These are phyloP conservation scores for Shiraia sp. DNA, from an alignment of 2,329 filamentous ascomycete species.

Conservation along the genomic window DNA sequence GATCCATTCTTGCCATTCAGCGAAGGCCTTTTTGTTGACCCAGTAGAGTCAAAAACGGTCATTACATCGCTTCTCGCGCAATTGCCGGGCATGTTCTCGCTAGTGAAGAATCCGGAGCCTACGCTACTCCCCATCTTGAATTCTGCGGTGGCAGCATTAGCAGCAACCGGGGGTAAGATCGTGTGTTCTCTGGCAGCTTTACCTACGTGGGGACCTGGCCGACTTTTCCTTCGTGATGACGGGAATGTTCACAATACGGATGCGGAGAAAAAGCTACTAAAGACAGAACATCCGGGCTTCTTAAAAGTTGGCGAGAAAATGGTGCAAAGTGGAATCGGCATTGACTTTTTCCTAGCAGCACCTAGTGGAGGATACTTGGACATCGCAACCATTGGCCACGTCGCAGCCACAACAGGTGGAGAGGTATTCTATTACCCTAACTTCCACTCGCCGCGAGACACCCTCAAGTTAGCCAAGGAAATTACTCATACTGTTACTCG, in stretches of 20 bases:
- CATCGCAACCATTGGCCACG: conserved; percentile 87
- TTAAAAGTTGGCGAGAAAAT: conserved; percentile 85
- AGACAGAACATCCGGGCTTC: conserved; percentile 87
- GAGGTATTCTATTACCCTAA: conserved; percentile 98
- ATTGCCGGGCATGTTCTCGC: conserved; percentile 83
- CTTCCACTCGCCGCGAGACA: conserved; percentile 85
- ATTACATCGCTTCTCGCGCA: conserved; percentile 85
- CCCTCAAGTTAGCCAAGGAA: conserved; percentile 80
- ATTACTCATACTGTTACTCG: conserved; percentile 83
- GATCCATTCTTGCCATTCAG: conserved; percentile 93
- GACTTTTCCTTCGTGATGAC: conserved; percentile 84
- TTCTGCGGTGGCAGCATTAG: conserved; percentile 79
- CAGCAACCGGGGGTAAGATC: conserved; percentile 88
- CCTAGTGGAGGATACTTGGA: conserved; percentile 91
- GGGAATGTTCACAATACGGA: conserved; percentile 80
- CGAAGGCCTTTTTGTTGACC: conserved; percentile 92
- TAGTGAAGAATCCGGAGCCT: conserved; percentile 87
- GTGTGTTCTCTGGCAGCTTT: conserved; percentile 85
- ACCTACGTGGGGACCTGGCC: conserved; percentile 88
- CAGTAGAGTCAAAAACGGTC: conserved; percentile 82
- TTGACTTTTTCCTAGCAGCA: conserved; percentile 93
- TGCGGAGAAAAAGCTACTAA: conserved; percentile 87
- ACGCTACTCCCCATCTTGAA: conserved; percentile 83
- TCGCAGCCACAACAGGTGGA: conserved; percentile 86
- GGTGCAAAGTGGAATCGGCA: conserved; percentile 81